Conservation (phyloP, 306 rosid species). For the Leucaena leucocephala region DNA sequence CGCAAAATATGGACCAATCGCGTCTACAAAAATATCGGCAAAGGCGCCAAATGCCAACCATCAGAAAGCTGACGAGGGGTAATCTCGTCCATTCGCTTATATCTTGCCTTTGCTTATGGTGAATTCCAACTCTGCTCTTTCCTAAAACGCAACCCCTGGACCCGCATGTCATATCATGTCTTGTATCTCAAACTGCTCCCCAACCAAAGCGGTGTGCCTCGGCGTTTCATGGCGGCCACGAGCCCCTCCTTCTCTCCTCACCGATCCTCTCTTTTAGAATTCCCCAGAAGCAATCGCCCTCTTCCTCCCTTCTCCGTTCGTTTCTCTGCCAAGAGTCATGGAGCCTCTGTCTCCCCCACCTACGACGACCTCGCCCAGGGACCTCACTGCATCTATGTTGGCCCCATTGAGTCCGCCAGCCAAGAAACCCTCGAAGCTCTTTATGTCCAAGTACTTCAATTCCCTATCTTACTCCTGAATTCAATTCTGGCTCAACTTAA, state of each 20-base stretch:
- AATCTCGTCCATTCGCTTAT: constrained; percentile 26
- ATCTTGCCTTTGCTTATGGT: neutral
- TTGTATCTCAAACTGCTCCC: neutral
- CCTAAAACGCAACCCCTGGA: neutral
- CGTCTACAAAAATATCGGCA: neutral
- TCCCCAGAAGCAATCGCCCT: constrained; percentile 43
- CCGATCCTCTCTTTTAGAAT: constrained; percentile 44
- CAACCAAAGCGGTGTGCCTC: neutral
- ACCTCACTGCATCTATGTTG: constrained; percentile 74
- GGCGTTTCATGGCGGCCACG: constrained; percentile 60
- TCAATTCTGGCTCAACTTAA: neutral
- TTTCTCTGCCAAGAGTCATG: constrained; percentile 47
- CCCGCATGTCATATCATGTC: neutral
- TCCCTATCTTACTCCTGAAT: neutral
- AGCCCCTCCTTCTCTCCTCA: constrained; percentile 51
- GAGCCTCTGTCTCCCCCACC: constrained; percentile 43
- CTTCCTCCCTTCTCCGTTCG: constrained; percentile 46
- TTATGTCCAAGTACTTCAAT: constrained; percentile 55
- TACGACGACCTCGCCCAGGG: constrained; percentile 49
- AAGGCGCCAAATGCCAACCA: constrained; percentile 40
- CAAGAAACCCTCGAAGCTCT: constrained; percentile 89
- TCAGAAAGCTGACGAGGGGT: constrained; percentile 20
- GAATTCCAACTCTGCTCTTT: neutral
- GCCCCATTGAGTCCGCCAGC: constrained; percentile 81
- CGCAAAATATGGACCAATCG: constrained; percentile 27